Conservation (phyloP, 148 eudicot genomes). For the Chenopodium berlandieri region DNA sequence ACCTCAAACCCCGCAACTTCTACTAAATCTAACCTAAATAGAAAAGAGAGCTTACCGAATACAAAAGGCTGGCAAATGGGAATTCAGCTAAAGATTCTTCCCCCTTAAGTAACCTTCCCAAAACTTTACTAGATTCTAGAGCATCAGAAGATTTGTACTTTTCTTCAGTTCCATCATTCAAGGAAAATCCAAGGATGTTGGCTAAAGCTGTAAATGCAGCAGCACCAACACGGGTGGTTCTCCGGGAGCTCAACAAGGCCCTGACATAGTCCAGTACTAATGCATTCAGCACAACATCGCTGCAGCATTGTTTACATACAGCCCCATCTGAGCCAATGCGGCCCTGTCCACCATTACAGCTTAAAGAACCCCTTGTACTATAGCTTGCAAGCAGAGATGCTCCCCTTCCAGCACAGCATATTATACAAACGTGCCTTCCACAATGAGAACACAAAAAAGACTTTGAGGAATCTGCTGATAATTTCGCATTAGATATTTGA, state of each 20-base stretch:
- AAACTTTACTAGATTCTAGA: conserved; percentile 26
- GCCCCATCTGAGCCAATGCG: conserved; percentile 77
- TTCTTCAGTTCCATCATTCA: conserved; percentile 37
- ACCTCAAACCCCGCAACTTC: neutral
- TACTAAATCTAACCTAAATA: neutral
- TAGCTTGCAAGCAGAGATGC: conserved; percentile 63
- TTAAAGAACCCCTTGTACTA: conserved; percentile 48
- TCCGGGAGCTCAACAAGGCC: conserved; percentile 65
- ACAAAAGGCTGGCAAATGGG: conserved; percentile 79
- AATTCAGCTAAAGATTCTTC: conserved; percentile 93
- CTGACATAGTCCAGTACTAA: conserved; percentile 78
- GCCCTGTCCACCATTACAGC: conserved; percentile 42
- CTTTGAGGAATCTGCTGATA: conserved; percentile 38
- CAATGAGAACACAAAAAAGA: conserved; percentile 66
- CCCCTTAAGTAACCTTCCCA: conserved; percentile 55
- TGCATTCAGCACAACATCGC: conserved; percentile 77
- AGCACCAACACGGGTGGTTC: conserved; percentile 54
- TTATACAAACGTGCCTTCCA: conserved; percentile 69
- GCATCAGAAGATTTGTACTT: conserved; percentile 35
- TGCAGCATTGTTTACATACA: conserved; percentile 83
- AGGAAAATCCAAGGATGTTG: conserved; percentile 58
- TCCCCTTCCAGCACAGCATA: conserved; percentile 93
- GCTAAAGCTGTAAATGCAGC: conserved; percentile 69
- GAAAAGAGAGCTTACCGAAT: conserved; percentile 49
- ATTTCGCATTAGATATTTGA: conserved; percentile 28